Evolutionary conservation across 495 filamentous ascomycete species (phyloP).

Genomic region (Xylaria venustula): DNA sequence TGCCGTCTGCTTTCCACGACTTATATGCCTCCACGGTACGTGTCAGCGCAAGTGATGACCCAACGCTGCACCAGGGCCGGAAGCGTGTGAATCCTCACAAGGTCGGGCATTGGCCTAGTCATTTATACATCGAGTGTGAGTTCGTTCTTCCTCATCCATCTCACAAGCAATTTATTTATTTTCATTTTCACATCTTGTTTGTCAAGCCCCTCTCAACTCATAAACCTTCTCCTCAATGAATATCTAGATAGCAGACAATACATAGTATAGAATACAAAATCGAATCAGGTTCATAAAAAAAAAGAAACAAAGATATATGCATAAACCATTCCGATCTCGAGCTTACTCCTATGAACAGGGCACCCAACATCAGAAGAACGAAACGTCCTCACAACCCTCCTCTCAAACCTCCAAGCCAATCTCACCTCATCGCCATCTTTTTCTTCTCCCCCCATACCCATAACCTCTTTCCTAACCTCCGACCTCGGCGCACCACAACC

Average conservation of each 20-base stretch:
- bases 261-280: no score
- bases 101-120: conserved; percentile 87
- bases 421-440: conserved; percentile 5
- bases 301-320: no score
- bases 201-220: neutral
- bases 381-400: conserved; percentile 50
- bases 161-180: no score
- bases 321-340: no score
- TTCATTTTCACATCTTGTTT: neutral
- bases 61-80: conserved; percentile 78
- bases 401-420: conserved; percentile 36
- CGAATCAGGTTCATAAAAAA: no score
- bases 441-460: conserved; percentile 13
- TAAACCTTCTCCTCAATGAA: no score
- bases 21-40: conserved; percentile 81
- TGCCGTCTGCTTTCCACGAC: conserved; percentile 81
- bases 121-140: conserved; percentile 92
- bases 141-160: conserved; percentile 23
- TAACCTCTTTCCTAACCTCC: conserved; percentile 67
- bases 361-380: conserved; percentile 61
- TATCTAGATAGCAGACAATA: no score
- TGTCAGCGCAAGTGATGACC: conserved; percentile 75
- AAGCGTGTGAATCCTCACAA: conserved; percentile 80
- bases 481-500: conserved; percentile 78
- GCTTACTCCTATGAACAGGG: no score